Percentiles rank a stretch among this genome's conserved stretches.
These are phyloP conservation scores for Populus pruinosa DNA, from an alignment of 345 rosid genomes.

Conservation along the genomic window DNA sequence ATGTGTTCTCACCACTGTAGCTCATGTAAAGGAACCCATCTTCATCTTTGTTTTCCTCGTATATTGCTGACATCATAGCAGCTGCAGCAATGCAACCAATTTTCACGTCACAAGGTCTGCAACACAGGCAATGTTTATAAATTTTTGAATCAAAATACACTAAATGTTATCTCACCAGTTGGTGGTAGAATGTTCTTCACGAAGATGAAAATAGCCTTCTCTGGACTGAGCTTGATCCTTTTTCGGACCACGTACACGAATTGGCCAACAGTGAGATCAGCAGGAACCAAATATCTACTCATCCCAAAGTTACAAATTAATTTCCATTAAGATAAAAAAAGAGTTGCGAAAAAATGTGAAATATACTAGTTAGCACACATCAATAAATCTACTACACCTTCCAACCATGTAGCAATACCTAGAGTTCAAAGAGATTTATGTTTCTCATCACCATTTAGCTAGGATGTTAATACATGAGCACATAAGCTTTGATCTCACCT, in stretches of 20 bases:
- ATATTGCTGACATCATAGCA: conserved; percentile 91
- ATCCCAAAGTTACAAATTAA: background rate
- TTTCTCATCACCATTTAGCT: background rate
- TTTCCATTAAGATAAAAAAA: background rate
- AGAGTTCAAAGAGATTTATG: background rate
- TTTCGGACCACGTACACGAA: conserved; percentile 82
- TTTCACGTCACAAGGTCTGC: background rate
- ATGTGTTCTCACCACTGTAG: conserved; percentile 97
- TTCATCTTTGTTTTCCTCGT: conserved; percentile 93
- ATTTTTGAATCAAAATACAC: background rate
- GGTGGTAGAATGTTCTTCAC: conserved; percentile 74
- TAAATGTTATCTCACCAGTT: conserved; percentile 46
- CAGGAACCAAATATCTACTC: conserved; percentile 73
- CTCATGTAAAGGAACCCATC: conserved; percentile 98
- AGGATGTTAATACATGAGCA: background rate
- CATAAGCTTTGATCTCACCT: too few relatives aligned
- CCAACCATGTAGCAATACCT: background rate
- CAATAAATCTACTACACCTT: background rate
- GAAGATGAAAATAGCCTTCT: conserved; percentile 79
- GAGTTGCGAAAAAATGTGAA: background rate
- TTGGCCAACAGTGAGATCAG: conserved; percentile 83
- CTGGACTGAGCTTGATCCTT: conserved; percentile 85
- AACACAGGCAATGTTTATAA: background rate
- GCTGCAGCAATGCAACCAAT: conserved; percentile 38
- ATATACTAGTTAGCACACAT: background rate